These are phyloP conservation scores for Jatropha podagrica DNA, from an alignment of 441 rosid genomes.

Conservation along the genomic window DNA sequence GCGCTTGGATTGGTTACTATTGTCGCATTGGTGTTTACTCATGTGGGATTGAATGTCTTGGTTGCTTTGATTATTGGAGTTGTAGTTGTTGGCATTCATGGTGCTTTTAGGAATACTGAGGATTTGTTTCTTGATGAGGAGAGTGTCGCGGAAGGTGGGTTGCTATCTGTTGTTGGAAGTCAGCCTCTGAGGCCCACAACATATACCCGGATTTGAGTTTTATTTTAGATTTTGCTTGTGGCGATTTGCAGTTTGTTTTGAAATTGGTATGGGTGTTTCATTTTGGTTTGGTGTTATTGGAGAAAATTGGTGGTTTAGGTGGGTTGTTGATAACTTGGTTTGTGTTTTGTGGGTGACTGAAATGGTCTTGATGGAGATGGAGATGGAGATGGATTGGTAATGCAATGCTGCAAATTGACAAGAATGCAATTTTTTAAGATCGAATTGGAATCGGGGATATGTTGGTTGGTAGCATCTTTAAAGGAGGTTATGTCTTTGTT, in stretches of 20 bases:
- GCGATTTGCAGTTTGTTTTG: conserved; percentile 21
- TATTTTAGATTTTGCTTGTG: not conserved
- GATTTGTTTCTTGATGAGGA: conserved; percentile 76
- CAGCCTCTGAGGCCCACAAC: conserved; percentile 44
- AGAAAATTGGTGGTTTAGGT: conserved; percentile 8
- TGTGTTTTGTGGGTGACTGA: not conserved
- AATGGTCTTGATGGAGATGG: not conserved
- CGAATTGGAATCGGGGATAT: not conserved
- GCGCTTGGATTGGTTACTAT: conserved; percentile 56
- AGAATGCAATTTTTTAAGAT: conserved; percentile 8
- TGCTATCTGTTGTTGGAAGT: conserved; percentile 55
- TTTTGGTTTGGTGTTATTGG: not conserved
- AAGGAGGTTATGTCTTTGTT: conserved; percentile 11
- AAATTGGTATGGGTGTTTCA: conserved; percentile 1
- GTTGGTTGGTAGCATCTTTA: conserved; percentile 1
- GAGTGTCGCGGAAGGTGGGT: conserved; percentile 56
- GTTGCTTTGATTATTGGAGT: conserved; percentile 58
- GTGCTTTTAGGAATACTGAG: conserved; percentile 52
- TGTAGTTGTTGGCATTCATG: conserved; percentile 58
- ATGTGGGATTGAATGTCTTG: conserved; percentile 68
- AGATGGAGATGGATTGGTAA: not conserved
- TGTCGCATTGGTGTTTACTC: conserved; percentile 66
- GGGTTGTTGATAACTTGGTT: not conserved
- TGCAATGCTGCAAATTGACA: not conserved
- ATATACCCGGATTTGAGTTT: conserved; percentile 45